Evolutionary conservation across 768 basidiomycete genomes (phyloP), one percentile per base, ranked within the genome.

Genomic region (Cyclocybe cylindracea): DNA sequence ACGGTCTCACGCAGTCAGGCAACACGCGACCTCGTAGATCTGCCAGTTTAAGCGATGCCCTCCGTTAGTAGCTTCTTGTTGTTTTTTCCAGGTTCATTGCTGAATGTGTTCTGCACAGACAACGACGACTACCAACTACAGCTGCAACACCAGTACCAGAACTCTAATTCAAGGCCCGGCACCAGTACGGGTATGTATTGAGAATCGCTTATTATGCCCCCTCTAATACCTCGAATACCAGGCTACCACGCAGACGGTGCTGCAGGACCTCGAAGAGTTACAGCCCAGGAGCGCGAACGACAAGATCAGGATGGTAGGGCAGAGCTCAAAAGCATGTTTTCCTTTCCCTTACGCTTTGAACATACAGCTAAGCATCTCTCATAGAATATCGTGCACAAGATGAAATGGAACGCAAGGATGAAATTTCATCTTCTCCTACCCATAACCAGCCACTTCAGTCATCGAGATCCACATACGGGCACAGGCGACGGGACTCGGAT

Each of bases 401-500:
- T 38, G 78, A 79, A 36, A 60, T 65, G 39, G 78, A 80, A 58
- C 74, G 77, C 75, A 63, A 53, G 62, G 55, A 60, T n/a, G 45
- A 42, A 39, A 76, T 80, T 52, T 79, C 83, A 0, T 84, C 84
- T 2, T 85, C 86, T 5, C 71, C 70, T 0, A 72, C 70, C 1
- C 66, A 68, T 24, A 59, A 50, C 32, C 58, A 62, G 38, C 57
- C 45, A 16, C 51, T 53, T 7, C 61, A 60, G n/a, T 42, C 62
- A 54, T 56, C 63, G 62, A 57, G 59, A 39, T 14, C 62, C 10
- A 55, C 53, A 56, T 72, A 77, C 57, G 68, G 66, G 2, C 89
- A 91, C 63, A 78, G 74, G 59, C 83, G 89, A 44, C 80, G 83
- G 24, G 89, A 91, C 51, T 91, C 89, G 0, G 89, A 92, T 55